These are phyloP conservation scores for Penicillium sp. DNA, from an alignment of 2,329 filamentous ascomycete species.

Conservation along the genomic window DNA sequence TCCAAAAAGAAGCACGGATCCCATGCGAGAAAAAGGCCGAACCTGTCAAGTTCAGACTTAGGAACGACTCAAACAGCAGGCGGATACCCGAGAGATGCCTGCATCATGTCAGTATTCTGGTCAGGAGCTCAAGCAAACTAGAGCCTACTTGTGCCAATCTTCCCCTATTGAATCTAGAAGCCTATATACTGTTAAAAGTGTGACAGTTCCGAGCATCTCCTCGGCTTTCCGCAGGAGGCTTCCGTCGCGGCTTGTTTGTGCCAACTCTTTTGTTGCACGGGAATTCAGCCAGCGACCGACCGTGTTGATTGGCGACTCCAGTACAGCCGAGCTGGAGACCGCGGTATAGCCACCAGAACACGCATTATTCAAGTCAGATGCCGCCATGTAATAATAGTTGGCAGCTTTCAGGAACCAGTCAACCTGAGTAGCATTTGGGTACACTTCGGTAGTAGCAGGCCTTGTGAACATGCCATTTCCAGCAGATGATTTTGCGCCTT, in stretches of 20 bases:
- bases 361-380: constrained; percentile 49
- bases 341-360: constrained; percentile 33
- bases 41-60: constrained; percentile 29
- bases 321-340: constrained; percentile 30
- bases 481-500: constrained; percentile 24
- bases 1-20: constrained; percentile 62
- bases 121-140: neutral
- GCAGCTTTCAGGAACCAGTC: constrained; percentile 63
- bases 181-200: constrained; percentile 63
- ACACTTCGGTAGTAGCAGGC: constrained; percentile 54
- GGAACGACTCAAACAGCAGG: constrained; percentile 52
- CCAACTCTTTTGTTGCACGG: constrained; percentile 11
- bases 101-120: constrained; percentile 4
- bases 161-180: constrained; percentile 61
- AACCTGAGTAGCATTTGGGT: constrained; percentile 48
- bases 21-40: constrained; percentile 48
- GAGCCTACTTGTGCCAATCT: constrained; percentile 54
- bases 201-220: constrained; percentile 60
- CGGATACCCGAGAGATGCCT: constrained; percentile 60
- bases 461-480: constrained; percentile 28
- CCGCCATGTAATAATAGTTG: constrained; percentile 61
- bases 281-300: constrained; percentile 25
- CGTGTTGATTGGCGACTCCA: constrained; percentile 32
- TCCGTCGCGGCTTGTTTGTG: constrained; percentile 9
- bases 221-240: constrained; percentile 50